These are phyloP conservation scores for Flueggea neowawraea DNA, from an alignment of 441 rosid genomes.

Conservation along the genomic window DNA sequence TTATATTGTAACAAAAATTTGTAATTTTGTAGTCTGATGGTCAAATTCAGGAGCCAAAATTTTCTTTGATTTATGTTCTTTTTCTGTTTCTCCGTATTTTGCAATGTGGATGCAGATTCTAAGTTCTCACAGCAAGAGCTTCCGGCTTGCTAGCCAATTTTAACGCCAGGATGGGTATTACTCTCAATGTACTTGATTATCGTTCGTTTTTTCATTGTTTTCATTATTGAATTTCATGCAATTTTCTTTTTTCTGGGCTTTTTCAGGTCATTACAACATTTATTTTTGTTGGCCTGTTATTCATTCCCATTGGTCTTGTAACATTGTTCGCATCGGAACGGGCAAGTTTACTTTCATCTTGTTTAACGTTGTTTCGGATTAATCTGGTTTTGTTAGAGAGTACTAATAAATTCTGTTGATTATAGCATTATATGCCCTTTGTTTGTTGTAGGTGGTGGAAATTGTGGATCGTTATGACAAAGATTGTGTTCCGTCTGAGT, in stretches of 20 bases:
- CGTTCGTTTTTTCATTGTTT: neutral
- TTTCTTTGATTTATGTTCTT: neutral
- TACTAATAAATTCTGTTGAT: too few relatives aligned
- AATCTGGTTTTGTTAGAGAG: too few relatives aligned
- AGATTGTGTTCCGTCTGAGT: constrained; percentile 54
- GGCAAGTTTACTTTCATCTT: constrained; percentile 33
- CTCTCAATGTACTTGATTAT: neutral
- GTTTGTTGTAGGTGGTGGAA: constrained; percentile 67
- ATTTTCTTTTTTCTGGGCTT: neutral
- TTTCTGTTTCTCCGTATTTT: neutral
- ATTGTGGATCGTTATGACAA: constrained; percentile 71
- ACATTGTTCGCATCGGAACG: constrained; percentile 74
- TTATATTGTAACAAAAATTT: too few relatives aligned
- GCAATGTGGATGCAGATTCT: constrained; percentile 47
- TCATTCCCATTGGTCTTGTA: constrained; percentile 85
- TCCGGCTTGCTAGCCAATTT: constrained; percentile 95
- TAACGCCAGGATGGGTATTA: constrained; percentile 85
- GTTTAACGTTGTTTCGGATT: too few relatives aligned
- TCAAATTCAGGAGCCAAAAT: too few relatives aligned
- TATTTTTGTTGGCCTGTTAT: constrained; percentile 66
- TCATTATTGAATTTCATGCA: neutral
- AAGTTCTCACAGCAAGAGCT: constrained; percentile 93
- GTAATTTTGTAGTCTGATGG: too few relatives aligned
- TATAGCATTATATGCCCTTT: too few relatives aligned
- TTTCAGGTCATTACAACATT: constrained; percentile 77